phyloP scores from a whole-genome alignment of 768 basidiomycete species.

The Tubosaeta brunneosetosa region DNA sequence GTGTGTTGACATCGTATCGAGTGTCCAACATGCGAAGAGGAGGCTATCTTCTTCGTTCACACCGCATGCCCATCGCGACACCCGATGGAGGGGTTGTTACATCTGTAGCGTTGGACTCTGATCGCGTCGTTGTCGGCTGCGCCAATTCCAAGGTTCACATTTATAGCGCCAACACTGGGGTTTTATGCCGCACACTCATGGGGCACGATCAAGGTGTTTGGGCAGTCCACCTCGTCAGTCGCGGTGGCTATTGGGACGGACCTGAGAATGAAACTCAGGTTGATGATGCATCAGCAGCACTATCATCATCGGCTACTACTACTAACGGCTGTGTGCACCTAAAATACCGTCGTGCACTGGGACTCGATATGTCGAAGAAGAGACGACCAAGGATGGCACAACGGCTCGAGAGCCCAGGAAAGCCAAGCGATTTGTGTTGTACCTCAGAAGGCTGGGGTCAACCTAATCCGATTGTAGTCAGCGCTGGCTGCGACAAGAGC shows the following conservation, averaged over 20 bases:
- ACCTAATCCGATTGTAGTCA: conserved; percentile 75
- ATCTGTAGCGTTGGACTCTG: conserved; percentile 74
- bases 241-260: conserved; percentile 47
- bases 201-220: conserved; percentile 92
- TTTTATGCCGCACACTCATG: conserved; percentile 67
- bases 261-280: conserved; percentile 6
- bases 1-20: conserved; percentile 26
- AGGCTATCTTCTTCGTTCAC: conserved; percentile 63
- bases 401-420: conserved; percentile 20
- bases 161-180: conserved; percentile 75
- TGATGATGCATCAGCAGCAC: conserved; percentile 4
- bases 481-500: conserved; percentile 89
- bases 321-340: conserved; percentile 25
- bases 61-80: conserved; percentile 44
- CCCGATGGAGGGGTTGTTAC: conserved; percentile 71
- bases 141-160: conserved; percentile 82
- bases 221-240: conserved; percentile 76
- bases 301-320: not conserved
- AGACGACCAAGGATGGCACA: conserved; percentile 19
- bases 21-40: conserved; percentile 80
- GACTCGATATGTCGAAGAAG: conserved; percentile 33
- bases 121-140: conserved; percentile 86
- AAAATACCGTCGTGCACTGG: conserved; percentile 47
- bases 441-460: conserved; percentile 89
- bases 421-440: conserved; percentile 52